phyloP scores from a whole-genome alignment of 345 rosid species.

The Pistacia integerrima region DNA sequence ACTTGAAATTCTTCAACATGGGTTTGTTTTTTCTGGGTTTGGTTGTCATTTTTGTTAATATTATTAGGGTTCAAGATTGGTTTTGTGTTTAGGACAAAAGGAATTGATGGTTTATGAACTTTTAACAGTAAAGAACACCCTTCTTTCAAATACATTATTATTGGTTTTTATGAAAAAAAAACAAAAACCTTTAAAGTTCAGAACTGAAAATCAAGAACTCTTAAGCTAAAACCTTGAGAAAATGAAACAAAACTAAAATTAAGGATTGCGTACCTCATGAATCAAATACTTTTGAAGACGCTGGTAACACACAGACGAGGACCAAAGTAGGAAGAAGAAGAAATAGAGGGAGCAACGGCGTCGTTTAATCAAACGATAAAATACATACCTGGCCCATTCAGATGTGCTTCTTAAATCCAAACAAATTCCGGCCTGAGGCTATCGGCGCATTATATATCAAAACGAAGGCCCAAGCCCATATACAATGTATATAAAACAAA shows the following conservation, averaged over 20 bases:
- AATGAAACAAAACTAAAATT: background rate
- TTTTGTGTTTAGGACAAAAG: constrained; percentile 48
- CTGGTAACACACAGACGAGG: background rate
- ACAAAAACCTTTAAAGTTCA: background rate
- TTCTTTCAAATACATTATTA: constrained; percentile 49
- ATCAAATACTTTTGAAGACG: background rate
- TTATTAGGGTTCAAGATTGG: constrained; percentile 26
- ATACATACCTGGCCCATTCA: too few species aligned
- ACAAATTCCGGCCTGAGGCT: too few species aligned
- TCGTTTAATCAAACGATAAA: background rate
- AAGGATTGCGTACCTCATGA: background rate
- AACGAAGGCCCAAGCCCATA: too few species aligned
- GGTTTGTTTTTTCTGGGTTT: constrained; percentile 21
- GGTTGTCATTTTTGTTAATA: constrained; percentile 17
- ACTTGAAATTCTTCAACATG: constrained; percentile 53
- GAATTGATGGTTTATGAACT: constrained; percentile 46
- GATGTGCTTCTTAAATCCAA: too few species aligned
- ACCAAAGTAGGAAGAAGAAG: background rate
- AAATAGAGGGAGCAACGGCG: background rate
- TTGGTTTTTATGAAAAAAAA: background rate
- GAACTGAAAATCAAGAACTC: constrained; percentile 3
- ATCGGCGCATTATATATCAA: too few species aligned
- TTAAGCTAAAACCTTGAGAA: background rate
- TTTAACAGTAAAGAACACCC: constrained; percentile 54
- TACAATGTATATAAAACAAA: background rate